A percentile compares a stretch with the other conserved stretches of the same genome.
Conservation (phyloP, 2,329 filamentous ascomycete genomes). For the Diaporthe velutina region DNA sequence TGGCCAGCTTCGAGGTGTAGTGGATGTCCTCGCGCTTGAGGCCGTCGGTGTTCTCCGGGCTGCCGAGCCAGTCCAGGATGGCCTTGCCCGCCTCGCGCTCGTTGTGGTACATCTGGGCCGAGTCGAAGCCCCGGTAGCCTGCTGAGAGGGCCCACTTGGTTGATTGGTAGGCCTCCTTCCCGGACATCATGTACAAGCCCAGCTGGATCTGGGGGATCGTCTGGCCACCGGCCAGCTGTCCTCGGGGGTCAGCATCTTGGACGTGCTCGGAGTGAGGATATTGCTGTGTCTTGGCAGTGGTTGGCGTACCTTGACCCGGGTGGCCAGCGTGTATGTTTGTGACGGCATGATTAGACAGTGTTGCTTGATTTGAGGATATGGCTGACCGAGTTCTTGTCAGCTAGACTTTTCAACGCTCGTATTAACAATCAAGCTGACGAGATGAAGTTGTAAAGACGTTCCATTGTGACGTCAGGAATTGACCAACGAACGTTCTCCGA, state of each 20-base stretch:
- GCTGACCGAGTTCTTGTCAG: background rate
- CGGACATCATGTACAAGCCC: constrained; percentile 79
- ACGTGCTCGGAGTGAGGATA: background rate
- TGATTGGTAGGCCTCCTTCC: constrained; percentile 68
- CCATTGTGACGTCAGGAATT: constrained; percentile 35
- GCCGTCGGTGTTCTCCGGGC: constrained; percentile 54
- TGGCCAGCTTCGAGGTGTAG: constrained; percentile 84
- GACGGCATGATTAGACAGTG: constrained; percentile 16
- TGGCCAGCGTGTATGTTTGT: constrained; percentile 36
- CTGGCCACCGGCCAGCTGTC: constrained; percentile 72
- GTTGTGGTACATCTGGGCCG: constrained; percentile 73
- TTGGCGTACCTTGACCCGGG: constrained; percentile 34
- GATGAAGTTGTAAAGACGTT: constrained; percentile 12
- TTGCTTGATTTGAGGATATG: background rate
- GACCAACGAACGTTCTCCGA: constrained; percentile 17
- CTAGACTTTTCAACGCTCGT: background rate
- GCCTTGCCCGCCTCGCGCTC: constrained; percentile 78
- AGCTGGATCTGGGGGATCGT: constrained; percentile 80
- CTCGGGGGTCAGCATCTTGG: constrained; percentile 41
- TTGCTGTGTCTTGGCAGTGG: constrained; percentile 23
- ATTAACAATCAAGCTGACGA: background rate
- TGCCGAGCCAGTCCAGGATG: constrained; percentile 69
- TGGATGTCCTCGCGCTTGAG: constrained; percentile 78
- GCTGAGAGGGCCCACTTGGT: constrained; percentile 69
- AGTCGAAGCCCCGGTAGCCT: constrained; percentile 66